Base-by-base conservation (phyloP, 2,329 filamentous ascomycete species). In the Epichloe bromicola region DNA sequence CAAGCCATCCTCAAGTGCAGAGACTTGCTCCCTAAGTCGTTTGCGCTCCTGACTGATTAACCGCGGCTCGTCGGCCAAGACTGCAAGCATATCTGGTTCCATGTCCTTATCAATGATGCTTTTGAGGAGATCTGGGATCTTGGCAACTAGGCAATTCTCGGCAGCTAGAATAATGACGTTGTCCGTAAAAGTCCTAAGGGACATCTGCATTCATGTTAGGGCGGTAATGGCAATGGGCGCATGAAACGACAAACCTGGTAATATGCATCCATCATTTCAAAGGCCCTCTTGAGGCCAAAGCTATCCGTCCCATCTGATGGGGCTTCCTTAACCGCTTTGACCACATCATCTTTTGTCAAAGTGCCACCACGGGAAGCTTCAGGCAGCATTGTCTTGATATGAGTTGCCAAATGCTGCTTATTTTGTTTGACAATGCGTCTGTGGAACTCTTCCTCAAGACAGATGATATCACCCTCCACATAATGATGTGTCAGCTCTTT, bases 231-330 rank as follows among this genome's bases (percentile, higher is more conserved):
- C 26, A 30, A 30, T 30, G 26, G 26, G 26, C 26, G 10, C 26
- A 30, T 30, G 20, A 33, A 20, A 45, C 10, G 30, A 10, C 19
- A 8, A 23, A 74, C 71, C 53, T 70, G 62, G 53, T 74, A 75
- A 52, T 73, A 72, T 0, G 64, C 63, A 46, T 67, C 54, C 60
- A 73, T 70, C 54, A 69, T 70, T 44, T 76, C 67, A 42, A 76
- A 65, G 1, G 72, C 61, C 1, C 65, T 65, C 0, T 67, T 62
- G 0, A 64, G 67, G 0, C 64, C 67, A 48, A 70, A 70, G 30
- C 44, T 19, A 14, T 36, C 44, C 44, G 15, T 36, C 19, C 8
- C 15, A 5, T 46, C 44, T 11, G 44, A 36, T 10, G 44, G 7
- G n/a, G 30, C n/a, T 17, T 38, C 34, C 15, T 63, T 62, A 46